Evolutionary conservation across 495 filamentous ascomycete species (phyloP), one percentile per base, ranked within the genome.

Genomic region (Aspergillus nidulans): DNA sequence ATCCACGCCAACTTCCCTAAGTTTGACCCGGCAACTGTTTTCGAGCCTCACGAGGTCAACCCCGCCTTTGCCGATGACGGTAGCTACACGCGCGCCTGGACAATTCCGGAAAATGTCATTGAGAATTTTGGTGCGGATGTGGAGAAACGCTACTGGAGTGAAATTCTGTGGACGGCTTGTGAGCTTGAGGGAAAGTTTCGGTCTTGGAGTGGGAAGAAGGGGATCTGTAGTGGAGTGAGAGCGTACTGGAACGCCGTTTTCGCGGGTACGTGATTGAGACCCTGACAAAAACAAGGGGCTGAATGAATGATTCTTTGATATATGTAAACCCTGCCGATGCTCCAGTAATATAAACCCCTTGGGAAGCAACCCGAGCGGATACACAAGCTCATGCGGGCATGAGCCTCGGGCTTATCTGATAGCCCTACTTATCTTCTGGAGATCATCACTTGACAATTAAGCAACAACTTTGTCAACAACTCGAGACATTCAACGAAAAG

Each of bases 1-100:
- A 66, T 77, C 32, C 78, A 81, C 60, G 73, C 73, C 57, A 78
- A 77, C 53, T 75, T 65, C 43, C 73, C 74, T 32, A 79, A 80
- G 55, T 73, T 79, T 54, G 75, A 81, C 59, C 77, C 78, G 9
- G 67, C 71, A 12, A 74, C 71, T 0, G 56, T 76, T n/a, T 76
- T 74, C 46, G 56, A 58, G 20, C 54, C 68, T 25, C 64, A 69
- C n/a, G 64, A 46, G 1, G 68, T 71, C 39, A 71, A 68, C 23
- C 68, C 67, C 1, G 63, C 69, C 5, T 67, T 66, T 23, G 63
- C 64, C 2, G 63, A 71, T 19, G 66, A 71, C 40, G 71, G 72
- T 1, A 66, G 59, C 19, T 70, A 66, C 32, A 71, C 67, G 7
- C 67, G 75, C 8, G 69, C 74, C 21, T 79, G 75, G 71, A 77